A percentile compares a stretch with the other conserved stretches of the same genome.
phyloP scores from a whole-genome alignment of 2,329 filamentous ascomycete genomes.

The Cryphonectria carpinicola region DNA sequence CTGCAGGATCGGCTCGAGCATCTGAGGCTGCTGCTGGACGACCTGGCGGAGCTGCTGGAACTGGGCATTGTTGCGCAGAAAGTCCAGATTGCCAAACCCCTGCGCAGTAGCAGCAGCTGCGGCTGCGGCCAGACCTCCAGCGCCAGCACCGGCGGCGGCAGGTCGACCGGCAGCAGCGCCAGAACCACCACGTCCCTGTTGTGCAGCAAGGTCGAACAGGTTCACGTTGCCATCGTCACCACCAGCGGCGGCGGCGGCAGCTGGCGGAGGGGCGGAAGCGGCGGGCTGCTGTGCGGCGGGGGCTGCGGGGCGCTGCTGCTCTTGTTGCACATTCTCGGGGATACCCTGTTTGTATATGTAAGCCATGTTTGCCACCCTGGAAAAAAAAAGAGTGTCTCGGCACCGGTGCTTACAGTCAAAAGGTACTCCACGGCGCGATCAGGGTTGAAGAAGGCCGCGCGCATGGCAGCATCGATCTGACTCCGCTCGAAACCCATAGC shows the following conservation, averaged over 20 bases:
- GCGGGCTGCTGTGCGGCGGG: constrained; percentile 24
- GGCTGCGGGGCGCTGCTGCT: constrained; percentile 41
- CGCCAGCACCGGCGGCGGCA: constrained; percentile 49
- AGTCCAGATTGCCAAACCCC: constrained; percentile 81
- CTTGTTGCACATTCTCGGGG: constrained; percentile 76
- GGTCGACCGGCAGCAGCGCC: constrained; percentile 46
- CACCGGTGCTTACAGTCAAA: constrained; percentile 66
- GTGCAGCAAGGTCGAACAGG: constrained; percentile 89
- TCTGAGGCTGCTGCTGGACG: constrained; percentile 95
- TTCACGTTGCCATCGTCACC: constrained; percentile 76
- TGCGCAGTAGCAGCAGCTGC: constrained; percentile 50
- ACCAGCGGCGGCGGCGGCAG: constrained; percentile 47
- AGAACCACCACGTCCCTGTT: constrained; percentile 59
- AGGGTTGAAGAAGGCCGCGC: constrained; percentile 94
- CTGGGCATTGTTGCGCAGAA: constrained; percentile 91
- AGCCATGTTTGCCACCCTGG: background rate
- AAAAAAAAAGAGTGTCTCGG: background rate
- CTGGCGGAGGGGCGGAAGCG: constrained; percentile 38
- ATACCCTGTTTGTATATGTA: constrained; percentile 68
- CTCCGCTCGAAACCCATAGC: constrained; percentile 91
- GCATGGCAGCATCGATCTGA: constrained; percentile 92
- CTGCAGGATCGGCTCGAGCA: constrained; percentile 97
- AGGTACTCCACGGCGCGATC: constrained; percentile 97
- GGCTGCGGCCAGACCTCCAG: constrained; percentile 46
- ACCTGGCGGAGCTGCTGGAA: constrained; percentile 98